Evolutionary conservation across 257 asterid genomes (phyloP), one percentile per base, ranked within the genome.

Genomic region (Solanum bulbocastanum): DNA sequence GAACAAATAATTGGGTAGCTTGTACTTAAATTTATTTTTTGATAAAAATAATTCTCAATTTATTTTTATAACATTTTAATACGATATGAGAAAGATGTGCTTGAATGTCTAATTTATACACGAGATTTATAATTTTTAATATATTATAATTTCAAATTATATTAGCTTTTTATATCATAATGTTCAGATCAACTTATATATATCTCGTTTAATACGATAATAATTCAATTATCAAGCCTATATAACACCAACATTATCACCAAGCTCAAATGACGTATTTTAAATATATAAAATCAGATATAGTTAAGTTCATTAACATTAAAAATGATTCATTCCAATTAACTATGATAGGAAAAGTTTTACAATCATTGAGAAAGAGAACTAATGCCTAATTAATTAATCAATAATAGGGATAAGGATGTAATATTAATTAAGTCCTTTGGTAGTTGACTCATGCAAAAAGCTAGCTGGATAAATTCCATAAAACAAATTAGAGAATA

Each of bases 171-270:
- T 35, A 66, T 35, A 22, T 71, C 6, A 3, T 1, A 76, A 2
- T n/a, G 0, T 76, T 8, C 3, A 3, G 1, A n/a, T 75, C 2
- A 75, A 12, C 3, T 75, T 37, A n/a, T 39, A 23, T 11, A 23
- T 0, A 75, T 1, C 1, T 75, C 2, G 0, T 3, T 3, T 27
- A 32, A 15, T 32, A 7, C 1, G 1, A 14, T 69, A 30, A 66
- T 66, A 62, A 66, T 27, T 66, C 2, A 27, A 3, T 27, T n/a
- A 60, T 10, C 9, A 12, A 11, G 20, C 35, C 37, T 30, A 69
- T 14, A 68, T 69, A 69, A 69, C 39, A 69, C n/a, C 4, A 71
- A 33, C 7, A 71, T 33, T 9, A 18, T 16, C 14, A 8, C 15
- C 8, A 40, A 42, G n/a, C 10, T 78, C 25, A 78, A 25, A 78